Percentiles rank a stretch among this genome's conserved stretches.
These are phyloP conservation scores for Rehmannia glutinosa DNA, from an alignment of 257 asterid genomes.

Conservation along the genomic window DNA sequence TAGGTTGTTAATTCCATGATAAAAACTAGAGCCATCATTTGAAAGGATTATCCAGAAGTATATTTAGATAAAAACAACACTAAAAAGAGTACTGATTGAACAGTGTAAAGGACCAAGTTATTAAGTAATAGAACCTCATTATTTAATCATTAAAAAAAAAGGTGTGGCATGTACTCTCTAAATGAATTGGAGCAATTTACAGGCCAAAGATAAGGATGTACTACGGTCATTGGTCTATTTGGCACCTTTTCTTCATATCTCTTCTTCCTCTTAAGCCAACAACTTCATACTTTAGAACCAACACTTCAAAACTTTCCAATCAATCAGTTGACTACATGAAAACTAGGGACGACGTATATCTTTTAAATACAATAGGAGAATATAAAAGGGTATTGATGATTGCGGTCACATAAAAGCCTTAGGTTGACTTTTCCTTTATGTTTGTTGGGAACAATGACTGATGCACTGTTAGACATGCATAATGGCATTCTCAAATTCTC, in stretches of 20 bases:
- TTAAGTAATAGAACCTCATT: not conserved
- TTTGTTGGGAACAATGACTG: slow-evolving; percentile 1
- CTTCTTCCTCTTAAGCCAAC: slow-evolving; percentile 4
- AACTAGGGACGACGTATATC: not conserved
- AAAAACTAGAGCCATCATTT: not conserved
- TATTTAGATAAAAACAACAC: not conserved
- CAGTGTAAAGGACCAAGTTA: not conserved
- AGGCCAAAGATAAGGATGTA: not conserved
- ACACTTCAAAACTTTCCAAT: not conserved
- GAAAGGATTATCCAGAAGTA: not conserved
- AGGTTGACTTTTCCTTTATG: too few relatives aligned
- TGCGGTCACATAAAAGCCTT: too few relatives aligned
- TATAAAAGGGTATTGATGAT: not conserved
- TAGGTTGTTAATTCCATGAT: not conserved
- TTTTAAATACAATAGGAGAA: not conserved
- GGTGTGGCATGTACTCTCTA: not conserved
- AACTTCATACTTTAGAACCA: not conserved
- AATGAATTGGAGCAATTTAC: not conserved
- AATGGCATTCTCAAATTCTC: not conserved
- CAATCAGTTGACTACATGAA: slow-evolving; percentile 9
- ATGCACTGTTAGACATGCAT: not conserved
- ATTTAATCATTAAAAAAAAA: not conserved
- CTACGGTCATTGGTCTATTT: not conserved
- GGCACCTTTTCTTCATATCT: too few relatives aligned
- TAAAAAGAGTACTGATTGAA: not conserved